Evolutionary conservation across 306 rosid species (phyloP).

Genomic region (Herpetospermum pedunculosum): DNA sequence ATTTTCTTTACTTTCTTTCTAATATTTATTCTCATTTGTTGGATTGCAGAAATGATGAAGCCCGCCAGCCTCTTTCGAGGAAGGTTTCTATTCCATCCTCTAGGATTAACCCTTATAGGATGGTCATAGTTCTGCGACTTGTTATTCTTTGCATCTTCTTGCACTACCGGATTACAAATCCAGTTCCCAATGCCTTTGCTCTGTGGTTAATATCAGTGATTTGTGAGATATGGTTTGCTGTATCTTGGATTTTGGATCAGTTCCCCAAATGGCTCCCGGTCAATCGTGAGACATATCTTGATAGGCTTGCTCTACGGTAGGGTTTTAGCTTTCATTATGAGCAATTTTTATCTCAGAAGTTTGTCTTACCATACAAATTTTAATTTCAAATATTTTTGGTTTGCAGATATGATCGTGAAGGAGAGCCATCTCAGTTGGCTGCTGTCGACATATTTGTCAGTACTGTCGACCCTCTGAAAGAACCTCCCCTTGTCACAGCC

Average conservation of each 20-base stretch:
- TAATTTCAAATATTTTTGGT: slow-evolving; percentile 8
- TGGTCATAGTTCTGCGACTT: slow-evolving; percentile 91
- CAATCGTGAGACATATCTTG: slow-evolving; percentile 95
- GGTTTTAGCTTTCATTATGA: not conserved
- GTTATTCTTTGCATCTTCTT: slow-evolving; percentile 61
- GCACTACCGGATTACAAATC: slow-evolving; percentile 92
- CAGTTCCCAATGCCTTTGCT: slow-evolving; percentile 78
- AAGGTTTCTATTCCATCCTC: slow-evolving; percentile 96
- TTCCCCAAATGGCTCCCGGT: slow-evolving; percentile 99
- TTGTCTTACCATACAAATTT: not conserved
- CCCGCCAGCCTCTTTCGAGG: slow-evolving; percentile 95
- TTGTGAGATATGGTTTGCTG: slow-evolving; percentile 97
- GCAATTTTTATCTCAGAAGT: not conserved
- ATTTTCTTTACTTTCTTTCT: slow-evolving; percentile 4
- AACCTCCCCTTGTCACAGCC: slow-evolving; percentile 97
- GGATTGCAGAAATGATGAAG: slow-evolving; percentile 82
- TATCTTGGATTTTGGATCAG: slow-evolving; percentile 98
- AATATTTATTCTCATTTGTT: not conserved
- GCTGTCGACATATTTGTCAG: slow-evolving; percentile 97
- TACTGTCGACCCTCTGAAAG: slow-evolving; percentile 93
- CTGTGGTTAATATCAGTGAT: slow-evolving; percentile 90
- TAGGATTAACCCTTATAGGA: slow-evolving; percentile 83
- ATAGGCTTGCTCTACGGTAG: slow-evolving; percentile 80
- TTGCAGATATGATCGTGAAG: slow-evolving; percentile 85
- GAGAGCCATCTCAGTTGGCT: slow-evolving; percentile 92